These are phyloP conservation scores for Blastobotrys peoriensis DNA, from an alignment of 805 yeast genomes.

Conservation along the genomic window DNA sequence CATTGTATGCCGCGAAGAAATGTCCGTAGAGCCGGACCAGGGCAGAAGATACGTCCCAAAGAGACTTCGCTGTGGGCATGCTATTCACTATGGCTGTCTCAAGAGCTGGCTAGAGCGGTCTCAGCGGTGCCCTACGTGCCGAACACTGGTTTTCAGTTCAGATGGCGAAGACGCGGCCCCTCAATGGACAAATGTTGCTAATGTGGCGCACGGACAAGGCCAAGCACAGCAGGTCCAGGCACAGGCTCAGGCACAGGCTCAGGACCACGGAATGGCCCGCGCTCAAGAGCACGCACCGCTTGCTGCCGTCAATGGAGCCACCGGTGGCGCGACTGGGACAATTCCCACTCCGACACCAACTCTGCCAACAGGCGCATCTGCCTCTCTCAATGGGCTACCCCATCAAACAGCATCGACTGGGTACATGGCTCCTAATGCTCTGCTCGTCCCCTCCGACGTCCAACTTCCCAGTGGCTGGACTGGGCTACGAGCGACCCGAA, in stretches of 20 bases:
- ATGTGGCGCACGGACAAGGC: not conserved
- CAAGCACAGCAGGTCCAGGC: not conserved
- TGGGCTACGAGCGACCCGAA: constrained; percentile 10
- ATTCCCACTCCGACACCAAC: constrained; percentile 3
- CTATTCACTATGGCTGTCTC: constrained; percentile 82
- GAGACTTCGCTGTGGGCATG: constrained; percentile 76
- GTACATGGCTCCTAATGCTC: not conserved
- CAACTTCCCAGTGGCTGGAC: constrained; percentile 18
- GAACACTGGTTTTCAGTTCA: constrained; percentile 35
- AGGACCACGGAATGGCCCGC: not conserved
- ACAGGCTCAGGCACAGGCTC: not conserved
- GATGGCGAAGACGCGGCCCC: not conserved
- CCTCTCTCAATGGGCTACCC: not conserved
- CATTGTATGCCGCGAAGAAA: constrained; percentile 88
- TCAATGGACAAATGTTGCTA: not conserved
- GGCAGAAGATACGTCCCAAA: constrained; percentile 56
- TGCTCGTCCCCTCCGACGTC: constrained; percentile 1
- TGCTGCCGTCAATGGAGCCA: not conserved
- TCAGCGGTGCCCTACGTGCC: constrained; percentile 88
- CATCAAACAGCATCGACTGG: too few species aligned
- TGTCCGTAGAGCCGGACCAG: constrained; percentile 42
- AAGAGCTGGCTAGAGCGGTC: constrained; percentile 91
- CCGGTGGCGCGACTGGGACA: not conserved
- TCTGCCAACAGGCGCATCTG: not conserved
- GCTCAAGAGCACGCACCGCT: not conserved